Base-by-base conservation (phyloP, 2,329 filamentous ascomycete genomes). In the Pezicula neosporulosa region DNA sequence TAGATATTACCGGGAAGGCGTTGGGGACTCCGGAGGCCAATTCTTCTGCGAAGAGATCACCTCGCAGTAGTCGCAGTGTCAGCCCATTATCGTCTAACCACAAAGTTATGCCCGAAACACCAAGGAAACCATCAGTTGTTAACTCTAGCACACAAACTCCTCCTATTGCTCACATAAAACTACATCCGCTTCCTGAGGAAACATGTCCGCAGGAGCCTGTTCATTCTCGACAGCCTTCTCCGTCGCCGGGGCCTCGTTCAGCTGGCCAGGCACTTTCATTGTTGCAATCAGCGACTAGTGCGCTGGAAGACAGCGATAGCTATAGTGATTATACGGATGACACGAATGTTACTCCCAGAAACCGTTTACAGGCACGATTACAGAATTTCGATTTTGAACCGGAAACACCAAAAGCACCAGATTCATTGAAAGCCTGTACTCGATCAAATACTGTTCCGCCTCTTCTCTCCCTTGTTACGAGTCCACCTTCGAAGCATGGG, bases 401-500 rank as follows among this genome's bases (percentile, higher is more conserved):
- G 63, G 41, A 61, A 50, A 47, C 66, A 52, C 49, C 60, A 60
- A 47, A 58, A 58, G 60, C 63, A 50, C 49, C 66, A 57, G 47
- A 66, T 60, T 52, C 60, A 59, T 49, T 63, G 33, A 57, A 62
- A 41, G 64, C 66, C 41, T 66, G 67, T 48, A 62, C 45, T 46
- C 68, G 70, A 48, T 68, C 68, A 6, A 64, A 66, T 42, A 70
- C 67, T 37, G 65, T 69, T 30, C 68, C 75, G 33, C 65, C 72
- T 12, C 69, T 76, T 16, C 61, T 77, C 15, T 71, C 71, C 6
- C 50, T 76, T 6, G 62, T 72, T 37, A 69, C 71, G 8, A 72
- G 74, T 38, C 63, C 73, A 16, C 70, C 74, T 19, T 71, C 72
- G 19, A 66, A 64, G 50, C 60, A 59, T n/a, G 59, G 61, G 36